These are phyloP conservation scores for Penicillium sp. DNA, from an alignment of 2,329 filamentous ascomycete genomes.

Conservation along the genomic window DNA sequence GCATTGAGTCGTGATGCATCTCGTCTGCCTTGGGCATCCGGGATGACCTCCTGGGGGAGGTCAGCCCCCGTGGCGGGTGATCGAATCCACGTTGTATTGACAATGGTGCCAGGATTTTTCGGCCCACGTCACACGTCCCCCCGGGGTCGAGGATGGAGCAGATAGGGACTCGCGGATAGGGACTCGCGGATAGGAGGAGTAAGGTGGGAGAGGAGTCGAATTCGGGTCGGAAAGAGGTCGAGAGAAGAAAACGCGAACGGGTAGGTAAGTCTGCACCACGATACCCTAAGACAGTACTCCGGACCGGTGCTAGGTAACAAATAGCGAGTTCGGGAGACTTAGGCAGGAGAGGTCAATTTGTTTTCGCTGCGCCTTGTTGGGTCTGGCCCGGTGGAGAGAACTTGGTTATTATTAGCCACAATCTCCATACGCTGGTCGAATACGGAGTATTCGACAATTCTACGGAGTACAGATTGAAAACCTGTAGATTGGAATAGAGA, in stretches of 20 bases:
- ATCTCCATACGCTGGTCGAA: too few species aligned
- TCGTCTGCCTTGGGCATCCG: constrained; percentile 26
- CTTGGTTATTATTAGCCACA: constrained; percentile 9
- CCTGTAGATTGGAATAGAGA: too few species aligned
- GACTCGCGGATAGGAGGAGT: neutral
- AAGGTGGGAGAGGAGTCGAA: neutral
- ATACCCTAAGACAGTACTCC: neutral
- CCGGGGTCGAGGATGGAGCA: neutral
- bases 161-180: neutral
- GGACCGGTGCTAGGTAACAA: neutral
- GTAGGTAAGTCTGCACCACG: constrained; percentile 12
- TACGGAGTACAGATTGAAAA: too few species aligned
- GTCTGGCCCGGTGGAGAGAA: constrained; percentile 19
- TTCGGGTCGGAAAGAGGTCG: constrained; percentile 2
- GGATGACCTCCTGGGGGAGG: constrained; percentile 42
- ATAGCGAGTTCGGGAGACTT: constrained; percentile 6
- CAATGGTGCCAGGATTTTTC: constrained; percentile 11
- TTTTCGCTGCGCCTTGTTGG: constrained; percentile 25
- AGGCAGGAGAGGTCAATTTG: constrained; percentile 2
- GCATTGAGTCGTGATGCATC: constrained; percentile 31
- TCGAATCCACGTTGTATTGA: constrained; percentile 37
- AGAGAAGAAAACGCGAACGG: constrained; percentile 7
- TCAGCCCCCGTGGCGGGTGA: constrained; percentile 36
- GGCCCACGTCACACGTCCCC: constrained; percentile 2
- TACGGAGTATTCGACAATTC: too few species aligned